phyloP scores from a whole-genome alignment of 2,329 filamentous ascomycete species.

The Colletotrichum melonis region DNA sequence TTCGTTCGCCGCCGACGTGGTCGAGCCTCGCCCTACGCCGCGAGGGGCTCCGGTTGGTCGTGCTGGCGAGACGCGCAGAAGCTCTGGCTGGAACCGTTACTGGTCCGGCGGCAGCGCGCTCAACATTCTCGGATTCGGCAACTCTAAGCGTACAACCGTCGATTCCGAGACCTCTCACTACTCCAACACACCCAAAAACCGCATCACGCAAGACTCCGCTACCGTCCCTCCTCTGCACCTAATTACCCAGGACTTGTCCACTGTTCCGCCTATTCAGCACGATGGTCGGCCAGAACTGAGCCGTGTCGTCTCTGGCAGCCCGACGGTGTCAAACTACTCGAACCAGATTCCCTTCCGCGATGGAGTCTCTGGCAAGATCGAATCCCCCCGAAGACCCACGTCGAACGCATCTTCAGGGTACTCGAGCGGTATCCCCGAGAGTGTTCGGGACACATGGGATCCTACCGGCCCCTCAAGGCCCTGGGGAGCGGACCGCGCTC shows the following conservation, averaged over 20 bases:
- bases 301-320: slow-evolving; percentile 76
- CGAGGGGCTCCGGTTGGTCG: slow-evolving; percentile 42
- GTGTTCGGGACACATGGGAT: slow-evolving; percentile 68
- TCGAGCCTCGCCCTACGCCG: slow-evolving; percentile 50
- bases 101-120: slow-evolving; percentile 80
- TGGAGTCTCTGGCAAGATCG: slow-evolving; percentile 70
- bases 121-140: slow-evolving; percentile 72
- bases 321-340: slow-evolving; percentile 72
- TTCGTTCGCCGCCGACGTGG: slow-evolving; percentile 48
- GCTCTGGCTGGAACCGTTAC: slow-evolving; percentile 82
- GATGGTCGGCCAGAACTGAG: slow-evolving; percentile 72
- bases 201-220: slow-evolving; percentile 74
- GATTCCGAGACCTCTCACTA: slow-evolving; percentile 70
- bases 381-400: slow-evolving; percentile 56
- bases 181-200: slow-evolving; percentile 53
- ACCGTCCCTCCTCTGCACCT: slow-evolving; percentile 75
- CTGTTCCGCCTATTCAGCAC: slow-evolving; percentile 75
- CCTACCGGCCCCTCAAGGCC: slow-evolving; percentile 55
- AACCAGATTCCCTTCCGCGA: slow-evolving; percentile 63
- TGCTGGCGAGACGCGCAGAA: slow-evolving; percentile 64
- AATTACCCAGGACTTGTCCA: slow-evolving; percentile 73
- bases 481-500: slow-evolving; percentile 62
- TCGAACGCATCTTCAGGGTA: slow-evolving; percentile 67
- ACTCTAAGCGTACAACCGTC: slow-evolving; percentile 61
- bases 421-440: slow-evolving; percentile 74